Conservation (phyloP, 2,329 filamentous ascomycete species). For the Cadophora malorum region DNA sequence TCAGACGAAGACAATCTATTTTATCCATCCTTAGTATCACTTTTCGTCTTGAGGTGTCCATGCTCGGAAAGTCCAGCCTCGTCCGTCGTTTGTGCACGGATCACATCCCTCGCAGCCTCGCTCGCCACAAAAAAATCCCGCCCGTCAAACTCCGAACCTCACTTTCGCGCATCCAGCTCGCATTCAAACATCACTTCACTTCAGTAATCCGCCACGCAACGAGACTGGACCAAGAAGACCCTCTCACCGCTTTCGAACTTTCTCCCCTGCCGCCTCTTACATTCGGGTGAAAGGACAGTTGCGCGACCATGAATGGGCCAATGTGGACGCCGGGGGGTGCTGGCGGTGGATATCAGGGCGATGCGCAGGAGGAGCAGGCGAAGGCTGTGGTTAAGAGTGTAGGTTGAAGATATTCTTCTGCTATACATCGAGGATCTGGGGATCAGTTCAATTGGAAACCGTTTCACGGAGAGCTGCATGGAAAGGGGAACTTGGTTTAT, state of each 20-base stretch:
- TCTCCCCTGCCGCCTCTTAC: not conserved
- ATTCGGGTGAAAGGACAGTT: not conserved
- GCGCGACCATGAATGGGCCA: conserved; percentile 39
- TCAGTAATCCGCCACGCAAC: not conserved
- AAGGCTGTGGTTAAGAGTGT: conserved; percentile 44
- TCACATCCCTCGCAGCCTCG: not conserved
- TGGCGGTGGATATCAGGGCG: conserved; percentile 26
- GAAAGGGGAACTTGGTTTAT: too few relatives aligned
- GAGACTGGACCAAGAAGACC: not conserved
- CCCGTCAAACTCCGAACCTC: not conserved
- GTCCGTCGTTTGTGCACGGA: not conserved
- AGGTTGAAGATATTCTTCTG: conserved; percentile 24
- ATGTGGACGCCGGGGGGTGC: conserved; percentile 29
- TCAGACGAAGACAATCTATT: too few relatives aligned
- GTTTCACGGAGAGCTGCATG: too few relatives aligned
- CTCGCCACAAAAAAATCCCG: not conserved
- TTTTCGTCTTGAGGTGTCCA: not conserved
- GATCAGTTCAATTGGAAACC: too few relatives aligned
- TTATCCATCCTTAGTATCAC: not conserved
- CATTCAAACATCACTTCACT: not conserved
- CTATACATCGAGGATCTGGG: not conserved
- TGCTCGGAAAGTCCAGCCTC: not conserved
- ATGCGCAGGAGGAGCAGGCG: conserved; percentile 39
- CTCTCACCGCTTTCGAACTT: not conserved
- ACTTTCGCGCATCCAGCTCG: not conserved